A percentile compares a stretch with the other conserved stretches of the same genome.
Conservation (phyloP, 2,329 filamentous ascomycete species). For the Lasiodiplodia gonubiensis region DNA sequence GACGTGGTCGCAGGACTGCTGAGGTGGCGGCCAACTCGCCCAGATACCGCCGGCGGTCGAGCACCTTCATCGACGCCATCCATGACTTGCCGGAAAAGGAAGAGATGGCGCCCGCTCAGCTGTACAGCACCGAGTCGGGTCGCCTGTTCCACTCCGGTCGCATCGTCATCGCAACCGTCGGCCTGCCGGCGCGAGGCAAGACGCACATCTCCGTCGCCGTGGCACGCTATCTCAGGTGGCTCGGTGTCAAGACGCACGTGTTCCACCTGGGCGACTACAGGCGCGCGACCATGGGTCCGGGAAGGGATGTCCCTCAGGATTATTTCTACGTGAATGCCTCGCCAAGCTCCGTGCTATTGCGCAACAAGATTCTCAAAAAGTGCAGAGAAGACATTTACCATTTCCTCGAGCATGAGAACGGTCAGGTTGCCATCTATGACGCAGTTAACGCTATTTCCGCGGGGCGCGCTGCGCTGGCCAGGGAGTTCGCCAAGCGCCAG, state of each 20-base stretch:
- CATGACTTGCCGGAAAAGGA: constrained; percentile 86
- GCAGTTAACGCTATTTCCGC: constrained; percentile 90
- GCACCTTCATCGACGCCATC: constrained; percentile 95
- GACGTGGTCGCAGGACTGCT: constrained; percentile 67
- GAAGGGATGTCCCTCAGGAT: constrained; percentile 86
- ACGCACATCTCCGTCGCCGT: constrained; percentile 98
- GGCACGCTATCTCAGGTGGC: constrained; percentile 92
- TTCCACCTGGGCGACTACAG: constrained; percentile 98
- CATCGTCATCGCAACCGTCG: constrained; percentile 97
- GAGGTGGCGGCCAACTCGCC: constrained; percentile 91
- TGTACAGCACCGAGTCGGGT: constrained; percentile 98
- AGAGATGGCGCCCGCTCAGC: constrained; percentile 89
- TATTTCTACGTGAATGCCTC: constrained; percentile 98
- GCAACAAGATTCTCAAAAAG: constrained; percentile 97
- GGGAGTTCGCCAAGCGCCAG: constrained; percentile 97
- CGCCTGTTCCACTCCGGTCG: constrained; percentile 95
- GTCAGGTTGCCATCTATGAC: constrained; percentile 97
- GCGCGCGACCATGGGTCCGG: constrained; percentile 83
- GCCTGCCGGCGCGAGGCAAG: constrained; percentile 91
- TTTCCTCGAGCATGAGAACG: constrained; percentile 96
- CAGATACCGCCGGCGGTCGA: constrained; percentile 88
- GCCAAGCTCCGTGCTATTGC: constrained; percentile 86
- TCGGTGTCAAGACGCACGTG: constrained; percentile 96
- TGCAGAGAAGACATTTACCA: constrained; percentile 96
- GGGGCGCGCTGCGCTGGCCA: constrained; percentile 82